A percentile compares a stretch with the other conserved stretches of the same genome.
These are phyloP conservation scores for Apophysomyces variabilis DNA, from an alignment of 371 early-diverging fungal genomes.

Conservation along the genomic window DNA sequence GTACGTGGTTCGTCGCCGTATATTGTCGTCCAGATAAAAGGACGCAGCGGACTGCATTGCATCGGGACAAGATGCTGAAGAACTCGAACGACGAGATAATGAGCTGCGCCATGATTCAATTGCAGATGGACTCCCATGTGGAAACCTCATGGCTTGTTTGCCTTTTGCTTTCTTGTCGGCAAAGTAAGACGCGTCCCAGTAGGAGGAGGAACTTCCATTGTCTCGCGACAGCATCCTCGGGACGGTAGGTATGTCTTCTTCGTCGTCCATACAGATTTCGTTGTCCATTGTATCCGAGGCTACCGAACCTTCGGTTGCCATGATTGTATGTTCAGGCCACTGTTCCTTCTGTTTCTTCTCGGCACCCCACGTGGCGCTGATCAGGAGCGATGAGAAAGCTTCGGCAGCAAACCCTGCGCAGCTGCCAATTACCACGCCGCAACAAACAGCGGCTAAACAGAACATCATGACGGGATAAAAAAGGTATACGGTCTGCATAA, in stretches of 20 bases:
- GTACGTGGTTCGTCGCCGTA: background rate
- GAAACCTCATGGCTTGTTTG: slow-evolving; percentile 2
- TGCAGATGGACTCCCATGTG: background rate
- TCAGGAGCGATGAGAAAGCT: slow-evolving; percentile 18
- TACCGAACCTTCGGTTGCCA: background rate
- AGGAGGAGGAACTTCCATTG: background rate
- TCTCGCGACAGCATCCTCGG: background rate
- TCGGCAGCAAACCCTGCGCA: slow-evolving; percentile 24
- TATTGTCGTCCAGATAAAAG: background rate
- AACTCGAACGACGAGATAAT: background rate
- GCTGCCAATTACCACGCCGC: slow-evolving; percentile 22
- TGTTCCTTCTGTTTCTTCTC: background rate
- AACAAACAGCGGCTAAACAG: slow-evolving; percentile 17
- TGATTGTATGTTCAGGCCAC: background rate
- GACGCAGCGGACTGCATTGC: background rate
- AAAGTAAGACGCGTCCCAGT: slow-evolving; percentile 6
- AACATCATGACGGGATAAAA: slow-evolving; percentile 23
- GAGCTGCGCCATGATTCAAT: background rate
- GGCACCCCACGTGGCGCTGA: slow-evolving; percentile 21
- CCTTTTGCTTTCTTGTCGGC: slow-evolving; percentile 5
- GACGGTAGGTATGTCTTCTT: background rate
- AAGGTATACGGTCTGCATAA: slow-evolving; percentile 8
- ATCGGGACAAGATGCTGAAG: slow-evolving; percentile 6
- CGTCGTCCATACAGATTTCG: background rate
- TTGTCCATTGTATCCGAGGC: background rate